Evolutionary conservation across 108 stramenopile genomes (phyloP).

Genomic region (Mayamaea pseudoterrestris): DNA sequence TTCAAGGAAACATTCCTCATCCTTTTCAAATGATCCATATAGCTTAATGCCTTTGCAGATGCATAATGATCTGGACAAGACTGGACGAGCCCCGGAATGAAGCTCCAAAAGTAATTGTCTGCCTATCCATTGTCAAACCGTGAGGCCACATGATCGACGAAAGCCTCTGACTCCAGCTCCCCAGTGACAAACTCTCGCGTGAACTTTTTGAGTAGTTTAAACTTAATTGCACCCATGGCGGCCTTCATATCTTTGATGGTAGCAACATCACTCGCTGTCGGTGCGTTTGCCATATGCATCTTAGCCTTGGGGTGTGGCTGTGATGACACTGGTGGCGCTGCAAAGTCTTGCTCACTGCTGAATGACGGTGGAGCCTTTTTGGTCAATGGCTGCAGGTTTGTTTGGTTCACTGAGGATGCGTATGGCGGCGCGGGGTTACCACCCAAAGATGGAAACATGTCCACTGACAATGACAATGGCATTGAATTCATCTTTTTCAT

Average conservation of each 20-base stretch:
- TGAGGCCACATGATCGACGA: constrained; percentile 51
- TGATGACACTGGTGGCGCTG: constrained; percentile 25
- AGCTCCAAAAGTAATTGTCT: constrained; percentile 49
- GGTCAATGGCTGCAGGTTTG: not conserved
- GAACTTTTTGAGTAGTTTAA: constrained; percentile 61
- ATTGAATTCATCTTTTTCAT: not conserved
- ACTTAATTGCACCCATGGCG: constrained; percentile 45
- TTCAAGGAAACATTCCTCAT: constrained; percentile 1
- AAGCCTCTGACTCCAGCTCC: constrained; percentile 35
- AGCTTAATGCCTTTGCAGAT: constrained; percentile 32
- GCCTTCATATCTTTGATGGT: constrained; percentile 61
- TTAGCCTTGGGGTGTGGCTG: constrained; percentile 14
- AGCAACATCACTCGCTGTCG: not conserved
- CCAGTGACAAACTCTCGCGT: constrained; percentile 61
- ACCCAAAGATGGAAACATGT: not conserved
- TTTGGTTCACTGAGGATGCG: not conserved
- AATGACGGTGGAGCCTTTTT: constrained; percentile 14
- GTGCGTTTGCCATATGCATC: constrained; percentile 22
- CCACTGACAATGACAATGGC: not conserved
- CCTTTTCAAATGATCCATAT: constrained; percentile 34
- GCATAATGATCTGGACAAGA: constrained; percentile 45
- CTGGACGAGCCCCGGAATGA: constrained; percentile 46
- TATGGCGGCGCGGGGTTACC: too few species aligned
- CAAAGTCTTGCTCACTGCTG: constrained; percentile 25
- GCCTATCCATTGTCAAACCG: constrained; percentile 58